Evolutionary conservation across 2,329 filamentous ascomycete genomes (phyloP).

Genomic region (Fusarium sp.): DNA sequence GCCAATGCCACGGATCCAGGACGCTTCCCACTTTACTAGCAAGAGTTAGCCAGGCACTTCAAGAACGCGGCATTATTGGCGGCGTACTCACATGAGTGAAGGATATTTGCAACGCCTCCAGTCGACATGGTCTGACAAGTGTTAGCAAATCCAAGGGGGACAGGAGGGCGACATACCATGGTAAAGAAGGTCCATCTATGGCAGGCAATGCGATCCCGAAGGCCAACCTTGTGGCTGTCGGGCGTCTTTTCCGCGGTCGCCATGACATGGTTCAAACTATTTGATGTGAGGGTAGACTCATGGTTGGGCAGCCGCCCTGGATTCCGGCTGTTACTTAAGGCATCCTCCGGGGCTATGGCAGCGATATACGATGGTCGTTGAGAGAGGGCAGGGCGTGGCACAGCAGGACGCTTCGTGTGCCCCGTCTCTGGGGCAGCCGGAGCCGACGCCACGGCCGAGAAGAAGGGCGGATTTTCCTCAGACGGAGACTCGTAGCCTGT

Average conservation of each 20-base stretch:
- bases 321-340: neutral
- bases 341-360: constrained; percentile 12
- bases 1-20: constrained; percentile 69
- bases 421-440: neutral
- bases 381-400: constrained; percentile 23
- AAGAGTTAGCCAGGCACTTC: constrained; percentile 3
- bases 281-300: constrained; percentile 26
- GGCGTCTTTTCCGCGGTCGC: constrained; percentile 44
- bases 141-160: neutral
- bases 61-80: neutral
- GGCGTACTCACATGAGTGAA: constrained; percentile 51
- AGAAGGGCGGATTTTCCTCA: constrained; percentile 49
- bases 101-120: constrained; percentile 66
- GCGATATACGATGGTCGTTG: constrained; percentile 35
- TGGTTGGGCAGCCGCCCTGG: constrained; percentile 21
- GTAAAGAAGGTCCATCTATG: constrained; percentile 83
- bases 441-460: constrained; percentile 30
- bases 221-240: constrained; percentile 50
- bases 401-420: neutral
- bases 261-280: constrained; percentile 50
- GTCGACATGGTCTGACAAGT: constrained; percentile 58
- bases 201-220: constrained; percentile 63
- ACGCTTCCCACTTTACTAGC: constrained; percentile 50
- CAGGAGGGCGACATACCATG: constrained; percentile 46
- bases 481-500: constrained; percentile 53